Evolutionary conservation across 2,329 filamentous ascomycete genomes (phyloP).

Genomic region (Aulographum hederae): DNA sequence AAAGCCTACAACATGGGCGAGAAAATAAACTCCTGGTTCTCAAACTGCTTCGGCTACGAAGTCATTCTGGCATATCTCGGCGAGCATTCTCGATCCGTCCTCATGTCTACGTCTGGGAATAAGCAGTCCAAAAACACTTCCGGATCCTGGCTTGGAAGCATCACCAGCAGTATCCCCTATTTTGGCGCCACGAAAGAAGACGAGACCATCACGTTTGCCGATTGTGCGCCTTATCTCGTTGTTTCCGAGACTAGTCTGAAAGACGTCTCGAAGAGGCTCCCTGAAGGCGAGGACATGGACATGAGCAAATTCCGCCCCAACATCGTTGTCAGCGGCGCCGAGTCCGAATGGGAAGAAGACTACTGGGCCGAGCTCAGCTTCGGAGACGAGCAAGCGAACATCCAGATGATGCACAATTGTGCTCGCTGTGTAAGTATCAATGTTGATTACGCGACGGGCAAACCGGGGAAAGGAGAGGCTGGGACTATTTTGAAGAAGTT

Average conservation of each 20-base stretch:
- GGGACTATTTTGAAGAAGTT: constrained; percentile 26
- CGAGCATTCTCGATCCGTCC: constrained; percentile 19
- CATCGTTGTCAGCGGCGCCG: constrained; percentile 23
- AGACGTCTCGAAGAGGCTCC: constrained; percentile 35
- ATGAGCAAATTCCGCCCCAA: constrained; percentile 29
- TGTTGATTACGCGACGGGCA: constrained; percentile 27
- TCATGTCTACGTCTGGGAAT: constrained; percentile 14
- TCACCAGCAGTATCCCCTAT: constrained; percentile 10
- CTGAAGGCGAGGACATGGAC: constrained; percentile 19
- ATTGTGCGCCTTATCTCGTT: constrained; percentile 59
- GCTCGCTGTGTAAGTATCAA: constrained; percentile 27
- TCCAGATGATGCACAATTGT: constrained; percentile 26
- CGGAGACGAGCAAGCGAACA: constrained; percentile 9
- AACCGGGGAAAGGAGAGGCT: constrained; percentile 15
- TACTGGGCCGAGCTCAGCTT: constrained; percentile 23
- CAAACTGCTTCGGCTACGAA: constrained; percentile 22
- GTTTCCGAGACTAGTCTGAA: constrained; percentile 51
- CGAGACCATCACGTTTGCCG: constrained; percentile 46
- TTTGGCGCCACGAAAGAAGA: constrained; percentile 6
- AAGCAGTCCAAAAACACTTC: constrained; percentile 4
- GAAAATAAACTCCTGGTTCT: constrained; percentile 25
- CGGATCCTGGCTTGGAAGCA: constrained; percentile 1
- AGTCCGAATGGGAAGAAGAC: constrained; percentile 25
- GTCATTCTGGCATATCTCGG: constrained; percentile 26
- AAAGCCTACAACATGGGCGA: constrained; percentile 23